These are phyloP conservation scores for Nakazawaea sp. DNA, from an alignment of 805 yeast genomes.

Conservation along the genomic window DNA sequence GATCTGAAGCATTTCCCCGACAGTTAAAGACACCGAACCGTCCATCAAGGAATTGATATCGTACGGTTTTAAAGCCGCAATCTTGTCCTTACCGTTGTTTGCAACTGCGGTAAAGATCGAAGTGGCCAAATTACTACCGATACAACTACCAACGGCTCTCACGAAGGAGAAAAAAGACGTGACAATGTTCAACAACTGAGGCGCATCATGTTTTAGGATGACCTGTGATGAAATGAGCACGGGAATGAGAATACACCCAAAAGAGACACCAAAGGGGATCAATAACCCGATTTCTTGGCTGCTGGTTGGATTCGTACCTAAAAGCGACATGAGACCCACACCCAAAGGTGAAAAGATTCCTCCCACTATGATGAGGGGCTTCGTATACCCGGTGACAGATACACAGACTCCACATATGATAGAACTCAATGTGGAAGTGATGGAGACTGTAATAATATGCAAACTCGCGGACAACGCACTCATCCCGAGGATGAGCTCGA, in stretches of 20 bases:
- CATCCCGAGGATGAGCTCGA: slow-evolving; percentile 35
- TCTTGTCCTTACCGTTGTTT: background rate
- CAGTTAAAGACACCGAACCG: too few relatives aligned
- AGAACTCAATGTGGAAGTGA: background rate
- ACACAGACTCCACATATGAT: background rate
- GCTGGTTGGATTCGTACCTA: background rate
- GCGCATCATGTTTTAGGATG: background rate
- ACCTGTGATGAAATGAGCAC: background rate
- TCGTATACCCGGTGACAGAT: background rate
- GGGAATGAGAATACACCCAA: background rate
- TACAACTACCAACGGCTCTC: background rate
- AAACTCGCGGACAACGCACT: background rate
- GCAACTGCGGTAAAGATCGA: slow-evolving; percentile 1
- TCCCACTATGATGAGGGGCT: background rate
- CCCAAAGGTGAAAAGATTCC: background rate
- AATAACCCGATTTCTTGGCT: background rate
- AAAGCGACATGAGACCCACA: background rate
- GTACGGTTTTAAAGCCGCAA: background rate
- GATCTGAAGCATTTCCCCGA: too few relatives aligned
- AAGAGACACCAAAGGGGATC: background rate
- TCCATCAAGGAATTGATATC: background rate
- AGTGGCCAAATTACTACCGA: slow-evolving; percentile 1
- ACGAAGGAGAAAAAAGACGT: background rate
- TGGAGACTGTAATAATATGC: background rate
- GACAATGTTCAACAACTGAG: background rate